Evolutionary conservation across 2,329 filamentous ascomycete genomes (phyloP).

Genomic region (Ceratocystis destructans): DNA sequence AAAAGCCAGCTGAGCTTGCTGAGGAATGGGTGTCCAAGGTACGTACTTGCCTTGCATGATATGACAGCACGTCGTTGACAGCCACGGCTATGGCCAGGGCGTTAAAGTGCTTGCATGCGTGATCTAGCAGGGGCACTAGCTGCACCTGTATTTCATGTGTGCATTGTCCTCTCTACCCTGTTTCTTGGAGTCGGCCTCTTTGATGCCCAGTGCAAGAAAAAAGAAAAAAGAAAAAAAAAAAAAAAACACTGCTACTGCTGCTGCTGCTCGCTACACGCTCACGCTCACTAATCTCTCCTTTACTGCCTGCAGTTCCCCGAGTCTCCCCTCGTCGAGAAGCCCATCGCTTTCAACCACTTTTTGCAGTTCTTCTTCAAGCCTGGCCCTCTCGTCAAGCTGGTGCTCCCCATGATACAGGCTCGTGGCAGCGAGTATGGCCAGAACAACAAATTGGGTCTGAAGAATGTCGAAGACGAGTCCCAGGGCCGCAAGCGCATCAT

Average conservation of each 20-base stretch:
- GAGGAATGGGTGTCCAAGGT: conserved; percentile 50
- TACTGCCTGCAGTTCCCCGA: conserved; percentile 47
- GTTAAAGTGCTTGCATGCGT: neutral
- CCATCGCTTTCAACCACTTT: conserved; percentile 52
- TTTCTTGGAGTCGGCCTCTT: neutral
- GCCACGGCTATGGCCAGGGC: neutral
- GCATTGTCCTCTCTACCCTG: neutral
- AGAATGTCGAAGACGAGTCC: conserved; percentile 46
- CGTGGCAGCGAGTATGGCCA: conserved; percentile 47
- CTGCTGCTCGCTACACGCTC: neutral
- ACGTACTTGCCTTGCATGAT: conserved; percentile 13
- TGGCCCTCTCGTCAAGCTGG: conserved; percentile 47
- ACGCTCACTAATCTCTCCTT: neutral
- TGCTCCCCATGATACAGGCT: conserved; percentile 56
- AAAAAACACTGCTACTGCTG: too few species aligned
- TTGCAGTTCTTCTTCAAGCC: conserved; percentile 70
- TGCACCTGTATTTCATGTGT: neutral
- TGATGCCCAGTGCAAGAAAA: too few species aligned
- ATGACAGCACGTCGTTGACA: neutral
- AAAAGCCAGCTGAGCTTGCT: conserved; percentile 49
- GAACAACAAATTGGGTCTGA: conserved; percentile 46
- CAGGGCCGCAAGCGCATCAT: conserved; percentile 53
- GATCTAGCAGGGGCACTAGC: neutral
- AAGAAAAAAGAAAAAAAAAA: too few species aligned
- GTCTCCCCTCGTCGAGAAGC: conserved; percentile 59